Evolutionary conservation across 495 filamentous ascomycete species (phyloP), one percentile per base, ranked within the genome.

Genomic region (Penicillium mononematosum): DNA sequence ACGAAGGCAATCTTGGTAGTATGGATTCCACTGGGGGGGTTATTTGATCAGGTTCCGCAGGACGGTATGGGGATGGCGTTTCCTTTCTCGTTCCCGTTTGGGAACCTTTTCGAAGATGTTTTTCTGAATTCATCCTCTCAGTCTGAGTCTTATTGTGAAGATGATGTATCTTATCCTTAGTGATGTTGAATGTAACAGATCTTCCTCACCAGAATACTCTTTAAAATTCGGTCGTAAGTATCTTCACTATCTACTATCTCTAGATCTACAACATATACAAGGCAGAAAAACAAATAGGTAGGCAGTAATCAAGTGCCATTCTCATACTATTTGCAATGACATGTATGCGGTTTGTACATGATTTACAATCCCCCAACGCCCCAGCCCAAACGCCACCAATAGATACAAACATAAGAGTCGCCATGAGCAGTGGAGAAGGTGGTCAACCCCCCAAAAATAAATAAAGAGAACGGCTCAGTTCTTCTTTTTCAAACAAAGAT

Each of bases 71-170:
- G 48, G n/a, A 44, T 12, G 17, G 36, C 24, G 32, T 58, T 58
- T 52, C 48, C 55, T 25, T 58, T 58, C 29, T 50, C 48, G 20
- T 50, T 58, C 39, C 55, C 55, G 6, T 52, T 58, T 12, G 48
- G 55, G 2, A 58, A 52, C 4, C 14, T 58, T 31, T 58, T 58
- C 25, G 55, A 58, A 24, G 55, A 58, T 4, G 22, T 58, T 10
- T 50, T 58, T 39, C 14, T 58, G 5, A 22, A 49, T 20, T 50
- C 55, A 11, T 38, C 50, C 12, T 51, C 34, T 51, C 38, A 44
- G 36, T 16, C 31, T 50, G 25, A 20, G 10, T 0, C 31, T 14
- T 24, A 50, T 39, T 38, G 31, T 24, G 48, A 50, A 6, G 32
- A 36, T 50, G 34, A 38, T 38, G 16, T 38, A n/a, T 38, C 14